Evolutionary conservation across 768 basidiomycete genomes (phyloP).

Genomic region (Mycena leptocephala): DNA sequence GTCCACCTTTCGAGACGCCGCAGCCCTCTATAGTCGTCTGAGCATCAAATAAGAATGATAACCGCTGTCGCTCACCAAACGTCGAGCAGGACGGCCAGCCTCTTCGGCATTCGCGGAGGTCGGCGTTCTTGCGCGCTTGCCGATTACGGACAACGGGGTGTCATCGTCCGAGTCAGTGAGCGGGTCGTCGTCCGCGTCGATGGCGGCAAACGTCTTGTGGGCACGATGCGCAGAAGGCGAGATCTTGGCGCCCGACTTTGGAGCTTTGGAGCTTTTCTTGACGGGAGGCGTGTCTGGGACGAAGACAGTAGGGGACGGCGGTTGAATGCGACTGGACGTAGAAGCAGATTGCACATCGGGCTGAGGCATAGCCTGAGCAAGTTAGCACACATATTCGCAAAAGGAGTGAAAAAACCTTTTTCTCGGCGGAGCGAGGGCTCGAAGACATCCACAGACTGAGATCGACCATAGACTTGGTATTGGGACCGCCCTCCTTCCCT

Average conservation of each 20-base stretch:
- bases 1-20: constrained; percentile 20
- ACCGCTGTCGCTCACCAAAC: constrained; percentile 17
- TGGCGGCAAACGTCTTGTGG: constrained; percentile 20
- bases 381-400: not conserved
- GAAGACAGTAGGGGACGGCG: constrained; percentile 16
- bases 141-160: constrained; percentile 8
- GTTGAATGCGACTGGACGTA: constrained; percentile 5
- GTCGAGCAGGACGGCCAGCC: constrained; percentile 22
- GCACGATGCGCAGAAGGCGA: not conserved
- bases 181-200: constrained; percentile 28
- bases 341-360: constrained; percentile 10
- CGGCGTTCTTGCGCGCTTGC: constrained; percentile 32
- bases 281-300: constrained; percentile 27
- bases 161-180: constrained; percentile 30
- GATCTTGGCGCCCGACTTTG: not conserved
- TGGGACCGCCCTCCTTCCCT: constrained; percentile 42
- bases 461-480: constrained; percentile 57
- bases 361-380: too few relatives aligned
- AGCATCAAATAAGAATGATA: not conserved
- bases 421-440: constrained; percentile 44
- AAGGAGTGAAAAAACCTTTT: constrained; percentile 22
- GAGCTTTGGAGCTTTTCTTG: constrained; percentile 25
- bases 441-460: constrained; percentile 57
- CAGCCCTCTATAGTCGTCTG: not conserved
- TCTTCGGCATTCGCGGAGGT: constrained; percentile 1